Base-by-base conservation (phyloP, 139 green algal genomes). In the Pleodorina starrii region DNA sequence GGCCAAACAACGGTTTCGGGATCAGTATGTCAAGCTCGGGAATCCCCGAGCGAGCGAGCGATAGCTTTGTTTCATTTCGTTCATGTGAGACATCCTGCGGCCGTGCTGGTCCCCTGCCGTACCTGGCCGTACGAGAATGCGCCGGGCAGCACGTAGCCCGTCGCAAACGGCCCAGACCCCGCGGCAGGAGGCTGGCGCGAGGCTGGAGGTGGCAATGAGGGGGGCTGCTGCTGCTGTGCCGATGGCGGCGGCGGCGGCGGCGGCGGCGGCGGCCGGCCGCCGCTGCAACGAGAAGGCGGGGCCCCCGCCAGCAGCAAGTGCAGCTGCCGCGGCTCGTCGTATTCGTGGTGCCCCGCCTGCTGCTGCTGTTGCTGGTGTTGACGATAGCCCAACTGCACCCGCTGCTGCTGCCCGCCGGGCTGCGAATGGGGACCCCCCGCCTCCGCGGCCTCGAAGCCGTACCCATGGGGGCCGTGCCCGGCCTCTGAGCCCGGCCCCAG, bases 71-170 rank as follows among this genome's bases (percentile, higher is more conserved):
- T n/a, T n/a, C n/a, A n/a, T n/a, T 60, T 25, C 50, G 17, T 60
- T 25, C 50, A 60, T 78, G 9, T 14, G 4, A 17, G 7, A 57
- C 40, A 80, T 42, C 29, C 63, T 42, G 12, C 10, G 5, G 9
- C 9, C 5, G 29, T 3, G 63, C 71, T 1, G 71, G 1, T 19
- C 38, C 38, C 71, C 1, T 11, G 2, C 25, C 60, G 60, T 42
- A 81, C 73, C 73, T 81, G 73, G 27, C 73, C 73, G 29, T 38
- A 81, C 44, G 40, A 50, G 73, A 81, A 81, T 16, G 73, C 42
- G 9, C 43, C 73, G 19, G 43, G 73, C 44, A 60, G 44, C 40
- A 83, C 46, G n/a, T 63, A 66, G 44, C 14, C 27, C 5, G 38
- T 32, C 29, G 32, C 29, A 12, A 83, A 63, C 32, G 46, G 23